A percentile compares a stretch with the other conserved stretches of the same genome.
Evolutionary conservation across 1,284 basidiomycete species (phyloP).

Genomic region (Microbotryum lychnidis-dioicae): DNA sequence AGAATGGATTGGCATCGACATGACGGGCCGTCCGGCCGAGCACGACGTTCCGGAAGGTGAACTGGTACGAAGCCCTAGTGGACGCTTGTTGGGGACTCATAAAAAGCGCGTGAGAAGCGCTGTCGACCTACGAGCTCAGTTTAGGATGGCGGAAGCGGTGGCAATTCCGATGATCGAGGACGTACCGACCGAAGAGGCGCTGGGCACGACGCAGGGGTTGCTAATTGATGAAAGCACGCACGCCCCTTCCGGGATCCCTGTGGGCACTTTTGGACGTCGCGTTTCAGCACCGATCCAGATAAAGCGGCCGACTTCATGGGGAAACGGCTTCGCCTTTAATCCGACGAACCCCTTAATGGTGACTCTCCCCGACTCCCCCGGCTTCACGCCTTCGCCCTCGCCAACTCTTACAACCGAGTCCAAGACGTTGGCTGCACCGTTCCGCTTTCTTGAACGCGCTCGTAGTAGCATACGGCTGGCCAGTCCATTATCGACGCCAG

Average conservation of each 20-base stretch:
- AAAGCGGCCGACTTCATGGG: slow-evolving; percentile 2
- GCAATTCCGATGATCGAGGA: slow-evolving; percentile 7
- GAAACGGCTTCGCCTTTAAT: slow-evolving; percentile 15
- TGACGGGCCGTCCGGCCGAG: slow-evolving; percentile 1
- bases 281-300: neutral
- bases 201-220: neutral
- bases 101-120: slow-evolving; percentile 19
- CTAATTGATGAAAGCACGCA: slow-evolving; percentile 5
- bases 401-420: slow-evolving; percentile 8
- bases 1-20: slow-evolving; percentile 22
- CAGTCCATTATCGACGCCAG: no score
- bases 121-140: slow-evolving; percentile 22
- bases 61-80: slow-evolving; percentile 19
- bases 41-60: slow-evolving; percentile 16
- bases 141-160: slow-evolving; percentile 9
- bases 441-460: no score
- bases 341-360: slow-evolving; percentile 7
- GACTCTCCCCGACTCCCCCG: slow-evolving; percentile 10
- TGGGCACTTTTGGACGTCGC: neutral
- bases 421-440: neutral
- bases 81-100: slow-evolving; percentile 12
- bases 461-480: no score
- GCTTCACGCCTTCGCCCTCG: slow-evolving; percentile 4
- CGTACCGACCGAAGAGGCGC: neutral
- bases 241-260: slow-evolving; percentile 12